Evolutionary conservation across 1,139 yeast species (phyloP).

Genomic region (Yamadazyma conglobata): DNA sequence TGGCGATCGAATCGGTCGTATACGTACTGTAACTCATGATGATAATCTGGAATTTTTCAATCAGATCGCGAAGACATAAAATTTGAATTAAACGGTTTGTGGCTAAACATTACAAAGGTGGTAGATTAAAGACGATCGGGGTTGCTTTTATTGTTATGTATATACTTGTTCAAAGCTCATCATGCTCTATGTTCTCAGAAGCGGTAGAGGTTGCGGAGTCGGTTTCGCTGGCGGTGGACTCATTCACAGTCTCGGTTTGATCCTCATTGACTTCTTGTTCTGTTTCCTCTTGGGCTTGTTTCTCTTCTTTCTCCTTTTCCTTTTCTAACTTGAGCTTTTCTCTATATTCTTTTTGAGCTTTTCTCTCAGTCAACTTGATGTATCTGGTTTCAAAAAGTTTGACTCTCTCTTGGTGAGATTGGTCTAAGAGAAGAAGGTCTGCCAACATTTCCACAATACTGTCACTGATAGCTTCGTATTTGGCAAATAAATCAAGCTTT

Average conservation of each 20-base stretch:
- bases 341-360: conserved; percentile 33
- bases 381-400: conserved; percentile 33
- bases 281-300: conserved; percentile 16
- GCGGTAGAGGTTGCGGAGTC: conserved; percentile 3
- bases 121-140: too few species aligned
- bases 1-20: too few species aligned
- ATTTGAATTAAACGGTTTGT: too few species aligned
- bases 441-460: conserved; percentile 33
- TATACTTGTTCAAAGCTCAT: conserved; percentile 6
- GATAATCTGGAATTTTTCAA: too few species aligned
- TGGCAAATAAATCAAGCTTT: conserved; percentile 33
- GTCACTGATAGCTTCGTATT: conserved; percentile 31
- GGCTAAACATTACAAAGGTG: too few species aligned
- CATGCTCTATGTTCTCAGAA: conserved; percentile 8
- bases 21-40: too few species aligned
- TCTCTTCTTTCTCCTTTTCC: conserved; percentile 16
- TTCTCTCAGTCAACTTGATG: conserved; percentile 32
- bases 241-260: conserved; percentile 19
- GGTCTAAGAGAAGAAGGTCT: conserved; percentile 31
- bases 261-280: conserved; percentile 15
- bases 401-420: conserved; percentile 40
- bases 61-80: too few species aligned
- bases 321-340: conserved; percentile 26
- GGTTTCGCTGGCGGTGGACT: conserved; percentile 1
- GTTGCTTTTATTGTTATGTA: too few species aligned